Evolutionary conservation across 306 rosid genomes (phyloP).

Genomic region (Medicago lupulina): DNA sequence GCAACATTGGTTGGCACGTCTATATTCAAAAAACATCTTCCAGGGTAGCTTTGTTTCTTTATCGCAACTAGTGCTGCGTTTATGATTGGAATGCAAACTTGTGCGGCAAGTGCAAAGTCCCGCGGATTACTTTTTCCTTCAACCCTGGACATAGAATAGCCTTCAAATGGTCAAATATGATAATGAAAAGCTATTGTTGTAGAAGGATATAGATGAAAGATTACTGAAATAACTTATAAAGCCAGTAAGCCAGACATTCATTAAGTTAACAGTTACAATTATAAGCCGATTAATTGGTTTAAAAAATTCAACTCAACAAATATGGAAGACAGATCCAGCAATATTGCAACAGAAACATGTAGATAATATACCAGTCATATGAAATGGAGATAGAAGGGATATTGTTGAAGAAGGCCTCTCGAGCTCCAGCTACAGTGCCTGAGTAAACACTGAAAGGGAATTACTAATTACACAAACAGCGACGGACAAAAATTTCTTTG

Average conservation of each 20-base stretch:
- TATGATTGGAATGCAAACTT: conserved; percentile 81
- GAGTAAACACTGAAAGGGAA: conserved; percentile 69
- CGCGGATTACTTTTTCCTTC: conserved; percentile 55
- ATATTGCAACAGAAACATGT: conserved; percentile 4
- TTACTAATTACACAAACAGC: conserved; percentile 4
- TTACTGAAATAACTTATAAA: conserved; percentile 25
- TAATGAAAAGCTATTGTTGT: conserved; percentile 14
- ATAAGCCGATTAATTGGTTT: conserved; percentile 27
- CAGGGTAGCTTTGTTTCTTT: conserved; percentile 62
- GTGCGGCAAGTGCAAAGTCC: conserved; percentile 77
- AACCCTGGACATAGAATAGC: conserved; percentile 61
- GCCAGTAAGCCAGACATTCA: conserved; percentile 12
- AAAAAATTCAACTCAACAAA: conserved; percentile 13
- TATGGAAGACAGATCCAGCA: conserved; percentile 25
- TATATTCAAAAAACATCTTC: conserved; percentile 69
- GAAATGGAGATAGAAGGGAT: conserved; percentile 85
- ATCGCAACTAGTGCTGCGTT: conserved; percentile 60
- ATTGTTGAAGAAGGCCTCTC: conserved; percentile 82
- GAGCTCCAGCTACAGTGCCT: conserved; percentile 97
- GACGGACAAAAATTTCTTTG: conserved; percentile 2
- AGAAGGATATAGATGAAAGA: conserved; percentile 19
- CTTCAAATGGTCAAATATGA: conserved; percentile 39
- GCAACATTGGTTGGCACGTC: conserved; percentile 72
- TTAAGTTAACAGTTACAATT: conserved; percentile 8
- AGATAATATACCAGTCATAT: conserved; percentile 70